Evolutionary conservation across 306 rosid species (phyloP).

Genomic region (Glycine latifolia): DNA sequence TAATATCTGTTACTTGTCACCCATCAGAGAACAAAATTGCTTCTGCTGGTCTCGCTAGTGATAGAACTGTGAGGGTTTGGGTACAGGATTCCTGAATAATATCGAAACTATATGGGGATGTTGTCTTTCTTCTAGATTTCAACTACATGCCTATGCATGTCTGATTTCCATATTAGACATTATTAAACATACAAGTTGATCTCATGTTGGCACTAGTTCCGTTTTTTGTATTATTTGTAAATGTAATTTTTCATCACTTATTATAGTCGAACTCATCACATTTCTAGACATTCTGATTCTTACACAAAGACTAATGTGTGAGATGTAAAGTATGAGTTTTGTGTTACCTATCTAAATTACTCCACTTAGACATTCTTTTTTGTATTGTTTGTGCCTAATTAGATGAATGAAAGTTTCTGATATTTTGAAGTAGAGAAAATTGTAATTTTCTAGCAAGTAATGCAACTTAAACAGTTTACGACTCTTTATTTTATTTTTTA

Average conservation of each 20-base stretch:
- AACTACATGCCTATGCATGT: slow-evolving; percentile 29
- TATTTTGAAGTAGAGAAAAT: background rate
- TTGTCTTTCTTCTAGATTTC: slow-evolving; percentile 20
- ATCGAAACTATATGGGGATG: slow-evolving; percentile 32
- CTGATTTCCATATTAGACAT: slow-evolving; percentile 9
- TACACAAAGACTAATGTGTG: background rate
- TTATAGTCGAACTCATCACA: background rate
- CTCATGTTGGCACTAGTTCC: background rate
- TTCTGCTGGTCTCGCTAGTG: slow-evolving; percentile 80
- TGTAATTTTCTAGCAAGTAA: too few species aligned
- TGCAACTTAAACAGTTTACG: too few species aligned
- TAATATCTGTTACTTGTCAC: slow-evolving; percentile 85
- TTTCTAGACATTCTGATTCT: background rate
- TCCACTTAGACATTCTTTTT: background rate
- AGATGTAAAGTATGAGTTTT: background rate
- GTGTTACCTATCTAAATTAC: background rate
- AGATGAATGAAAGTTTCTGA: background rate
- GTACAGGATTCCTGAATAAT: slow-evolving; percentile 66
- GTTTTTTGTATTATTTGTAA: background rate
- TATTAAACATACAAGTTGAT: background rate
- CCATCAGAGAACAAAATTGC: slow-evolving; percentile 91
- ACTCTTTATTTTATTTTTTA: too few species aligned
- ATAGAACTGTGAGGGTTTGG: slow-evolving; percentile 86
- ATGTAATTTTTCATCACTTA: background rate
- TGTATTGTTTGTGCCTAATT: background rate